Conservation (phyloP, 352 stramenopile genomes). For the Phytophthora cactorum region DNA sequence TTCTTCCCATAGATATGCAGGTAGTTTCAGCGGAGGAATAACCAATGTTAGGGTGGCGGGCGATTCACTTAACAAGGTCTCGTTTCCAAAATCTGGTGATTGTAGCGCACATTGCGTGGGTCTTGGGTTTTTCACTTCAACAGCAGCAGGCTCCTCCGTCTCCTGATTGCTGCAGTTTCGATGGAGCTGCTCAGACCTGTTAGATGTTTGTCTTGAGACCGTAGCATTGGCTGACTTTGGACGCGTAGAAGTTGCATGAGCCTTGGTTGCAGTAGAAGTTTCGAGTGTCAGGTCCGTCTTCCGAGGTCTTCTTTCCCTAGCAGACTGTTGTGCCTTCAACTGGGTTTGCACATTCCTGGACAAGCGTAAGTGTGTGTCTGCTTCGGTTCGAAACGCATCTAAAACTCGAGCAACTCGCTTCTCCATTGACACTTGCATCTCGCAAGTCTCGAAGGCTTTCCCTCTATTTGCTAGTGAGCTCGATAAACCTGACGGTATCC, state of each 20-base stretch:
- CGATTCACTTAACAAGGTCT: neutral
- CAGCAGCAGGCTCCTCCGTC: neutral
- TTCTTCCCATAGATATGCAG: conserved; percentile 17
- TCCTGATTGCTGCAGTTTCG: conserved; percentile 14
- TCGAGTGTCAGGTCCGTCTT: neutral
- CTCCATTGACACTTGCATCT: conserved; percentile 11
- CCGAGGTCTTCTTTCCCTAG: neutral
- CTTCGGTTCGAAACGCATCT: conserved; percentile 20
- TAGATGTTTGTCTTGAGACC: neutral
- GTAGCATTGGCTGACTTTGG: conserved; percentile 7
- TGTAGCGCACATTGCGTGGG: neutral
- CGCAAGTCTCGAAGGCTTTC: neutral
- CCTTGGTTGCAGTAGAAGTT: neutral
- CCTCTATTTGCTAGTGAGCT: conserved; percentile 16
- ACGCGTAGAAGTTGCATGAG: neutral
- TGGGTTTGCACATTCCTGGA: conserved; percentile 22
- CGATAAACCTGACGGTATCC: conserved; percentile 13
- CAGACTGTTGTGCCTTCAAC: conserved; percentile 15
- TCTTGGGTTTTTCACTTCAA: neutral
- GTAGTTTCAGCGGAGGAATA: conserved; percentile 29
- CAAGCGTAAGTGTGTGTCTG: conserved; percentile 9
- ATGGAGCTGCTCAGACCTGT: neutral
- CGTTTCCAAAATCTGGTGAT: neutral
- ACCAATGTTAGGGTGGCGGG: conserved; percentile 7
- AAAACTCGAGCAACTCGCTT: conserved; percentile 20